phyloP scores from a whole-genome alignment of 1,284 basidiomycete genomes.

The Takashimella koratensis region DNA sequence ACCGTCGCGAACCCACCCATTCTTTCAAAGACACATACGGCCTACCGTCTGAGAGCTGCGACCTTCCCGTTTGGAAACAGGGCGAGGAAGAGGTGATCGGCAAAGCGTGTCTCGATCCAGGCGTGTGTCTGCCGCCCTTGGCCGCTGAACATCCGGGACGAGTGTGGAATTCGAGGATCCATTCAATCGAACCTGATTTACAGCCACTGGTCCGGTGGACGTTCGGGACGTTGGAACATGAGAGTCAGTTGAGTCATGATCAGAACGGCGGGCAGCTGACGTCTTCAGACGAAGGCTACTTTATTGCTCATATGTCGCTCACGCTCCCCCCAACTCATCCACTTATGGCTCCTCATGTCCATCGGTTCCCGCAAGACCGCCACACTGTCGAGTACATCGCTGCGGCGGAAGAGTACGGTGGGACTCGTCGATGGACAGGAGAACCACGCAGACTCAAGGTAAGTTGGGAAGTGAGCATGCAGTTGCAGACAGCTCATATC shows the following conservation, averaged over 20 bases:
- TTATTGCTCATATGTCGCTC: constrained; percentile 26
- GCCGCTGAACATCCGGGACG: constrained; percentile 34
- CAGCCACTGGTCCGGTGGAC: constrained; percentile 37
- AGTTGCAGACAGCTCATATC: neutral
- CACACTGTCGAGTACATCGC: constrained; percentile 25
- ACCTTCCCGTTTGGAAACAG: neutral
- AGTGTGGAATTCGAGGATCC: constrained; percentile 37
- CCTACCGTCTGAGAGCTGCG: neutral
- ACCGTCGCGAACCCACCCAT: neutral
- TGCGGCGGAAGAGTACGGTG: constrained; percentile 22
- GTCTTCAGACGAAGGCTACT: constrained; percentile 1
- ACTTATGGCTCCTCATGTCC: constrained; percentile 16
- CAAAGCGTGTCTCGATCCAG: too few species aligned
- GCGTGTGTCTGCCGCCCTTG: constrained; percentile 26
- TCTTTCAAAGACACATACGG: constrained; percentile 3
- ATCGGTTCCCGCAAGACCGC: constrained; percentile 22
- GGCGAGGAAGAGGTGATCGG: neutral
- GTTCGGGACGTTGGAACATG: constrained; percentile 13
- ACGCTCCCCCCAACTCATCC: constrained; percentile 33
- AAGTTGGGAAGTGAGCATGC: constrained; percentile 1
- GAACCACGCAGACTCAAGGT: constrained; percentile 26
- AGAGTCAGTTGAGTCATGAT: neutral
- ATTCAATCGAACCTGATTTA: constrained; percentile 20
- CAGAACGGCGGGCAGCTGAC: neutral
- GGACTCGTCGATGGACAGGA: constrained; percentile 26